These are phyloP conservation scores for Trypanosoma caninum DNA, from an alignment of 208 protist genomes.

Conservation along the genomic window DNA sequence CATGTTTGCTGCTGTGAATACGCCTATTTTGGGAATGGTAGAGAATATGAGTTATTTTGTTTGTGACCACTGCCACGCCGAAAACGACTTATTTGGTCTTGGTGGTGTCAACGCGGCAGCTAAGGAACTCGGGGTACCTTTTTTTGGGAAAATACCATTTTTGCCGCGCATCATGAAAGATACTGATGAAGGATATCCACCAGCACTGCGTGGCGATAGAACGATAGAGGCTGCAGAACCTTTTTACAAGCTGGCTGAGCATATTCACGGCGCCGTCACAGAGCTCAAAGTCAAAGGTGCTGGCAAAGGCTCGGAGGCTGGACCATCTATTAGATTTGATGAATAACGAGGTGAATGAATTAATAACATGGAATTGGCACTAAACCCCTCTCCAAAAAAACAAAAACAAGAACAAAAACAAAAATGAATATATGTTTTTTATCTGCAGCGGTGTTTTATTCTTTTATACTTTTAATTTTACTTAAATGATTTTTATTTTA, in stretches of 20 bases:
- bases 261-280: constrained; percentile 37
- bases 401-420: not conserved
- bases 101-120: constrained; percentile 83
- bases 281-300: constrained; percentile 9
- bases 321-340: constrained; percentile 48
- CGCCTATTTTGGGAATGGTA: constrained; percentile 94
- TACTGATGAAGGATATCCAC: constrained; percentile 90
- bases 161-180: constrained; percentile 86
- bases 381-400: not conserved
- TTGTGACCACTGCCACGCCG: constrained; percentile 88
- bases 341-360: not conserved
- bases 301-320: not conserved
- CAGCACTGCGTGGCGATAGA: constrained; percentile 80
- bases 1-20: constrained; percentile 96
- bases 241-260: constrained; percentile 74
- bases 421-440: too few relatives aligned
- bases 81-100: constrained; percentile 92
- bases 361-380: not conserved
- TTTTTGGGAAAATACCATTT: constrained; percentile 93
- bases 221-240: constrained; percentile 62
- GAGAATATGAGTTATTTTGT: constrained; percentile 98
- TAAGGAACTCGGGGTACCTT: constrained; percentile 83
- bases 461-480: too few relatives aligned
- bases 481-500: too few relatives aligned
- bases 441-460: too few relatives aligned